Evolutionary conservation across 768 basidiomycete genomes (phyloP), one percentile per base, ranked within the genome.

Genomic region (Trametes elegans): DNA sequence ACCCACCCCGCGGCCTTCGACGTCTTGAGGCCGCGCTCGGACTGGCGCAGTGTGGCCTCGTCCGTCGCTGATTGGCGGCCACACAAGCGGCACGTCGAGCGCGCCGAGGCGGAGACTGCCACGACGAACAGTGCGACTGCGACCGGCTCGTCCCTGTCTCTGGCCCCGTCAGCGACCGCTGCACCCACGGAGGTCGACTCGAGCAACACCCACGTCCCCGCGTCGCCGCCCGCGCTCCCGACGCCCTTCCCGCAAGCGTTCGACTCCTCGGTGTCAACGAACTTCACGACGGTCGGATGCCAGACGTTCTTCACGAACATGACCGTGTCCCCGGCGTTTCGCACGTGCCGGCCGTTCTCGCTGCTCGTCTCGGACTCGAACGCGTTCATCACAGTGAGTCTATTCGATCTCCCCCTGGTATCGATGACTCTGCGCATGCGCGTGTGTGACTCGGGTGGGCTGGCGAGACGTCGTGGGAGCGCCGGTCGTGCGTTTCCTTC

Each of bases 241-340:
- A 82, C 81, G 5, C 90, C 90, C 0, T 91, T 93, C 67, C 88
- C 88, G 3, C 88, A 89, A 58, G 77, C 88, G 0, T 84, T 84
- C 65, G 90, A 90, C 64, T 74, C 79, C 5, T 76, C 77, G 3
- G 66, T 93, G 45, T 72, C 79, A 14, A 68, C 76, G 38, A 88
- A 90, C 67, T 91, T 89, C 64, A 81, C 86, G 14, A 82, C 83
- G 29, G 60, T 69, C 13, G 68, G 75, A 40, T 95, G 92, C 64
- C 77, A 80, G 43, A 74, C 76, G 39, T 93, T 92, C 69, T 88
- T 93, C 67, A 59, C 72, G 14, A 89, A 88, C 58, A 92, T 93
- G 85, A 87, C 88, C 0, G 73, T 74, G 56, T 70, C 77, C 3
- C 42, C 67, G 5, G 63, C 82, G 0, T 91, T 93, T 65, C 76